Evolutionary conservation across 1,284 basidiomycete genomes (phyloP).

Genomic region (Gomphus sp.): DNA sequence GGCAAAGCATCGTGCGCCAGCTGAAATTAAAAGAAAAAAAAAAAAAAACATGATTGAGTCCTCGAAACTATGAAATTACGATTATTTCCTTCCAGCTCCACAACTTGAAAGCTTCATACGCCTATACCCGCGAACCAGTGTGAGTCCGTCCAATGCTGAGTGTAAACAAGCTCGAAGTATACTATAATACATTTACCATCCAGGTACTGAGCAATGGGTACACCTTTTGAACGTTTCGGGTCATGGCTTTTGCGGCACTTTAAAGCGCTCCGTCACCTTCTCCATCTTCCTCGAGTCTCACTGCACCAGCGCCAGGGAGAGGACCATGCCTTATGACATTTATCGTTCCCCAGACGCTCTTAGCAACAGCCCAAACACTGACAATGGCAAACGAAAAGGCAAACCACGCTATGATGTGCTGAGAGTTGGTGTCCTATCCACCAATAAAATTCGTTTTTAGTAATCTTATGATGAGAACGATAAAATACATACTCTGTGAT

Average conservation of each 20-base stretch:
- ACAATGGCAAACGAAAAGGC: slow-evolving; percentile 12
- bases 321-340: slow-evolving; percentile 3
- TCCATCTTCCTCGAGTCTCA: slow-evolving; percentile 4
- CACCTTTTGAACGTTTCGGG: background rate
- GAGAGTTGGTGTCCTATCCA: slow-evolving; percentile 4
- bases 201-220: background rate
- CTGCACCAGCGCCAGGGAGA: slow-evolving; percentile 1
- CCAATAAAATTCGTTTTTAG: background rate
- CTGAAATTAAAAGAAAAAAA: too few relatives aligned
- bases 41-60: too few relatives aligned
- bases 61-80: too few relatives aligned
- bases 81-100: too few relatives aligned
- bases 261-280: background rate
- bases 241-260: background rate
- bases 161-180: background rate
- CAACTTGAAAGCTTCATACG: background rate
- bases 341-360: slow-evolving; percentile 10
- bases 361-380: slow-evolving; percentile 12
- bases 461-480: background rate
- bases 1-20: too few relatives aligned
- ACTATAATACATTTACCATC: background rate
- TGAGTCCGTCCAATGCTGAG: too few relatives aligned
- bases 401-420: slow-evolving; percentile 11
- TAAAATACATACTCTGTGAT: slow-evolving; percentile 4
- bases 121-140: too few relatives aligned